Percentiles rank a stretch among this genome's conserved stretches.
phyloP scores from a whole-genome alignment of 1,284 basidiomycete species.

The Marasmius fiardii region DNA sequence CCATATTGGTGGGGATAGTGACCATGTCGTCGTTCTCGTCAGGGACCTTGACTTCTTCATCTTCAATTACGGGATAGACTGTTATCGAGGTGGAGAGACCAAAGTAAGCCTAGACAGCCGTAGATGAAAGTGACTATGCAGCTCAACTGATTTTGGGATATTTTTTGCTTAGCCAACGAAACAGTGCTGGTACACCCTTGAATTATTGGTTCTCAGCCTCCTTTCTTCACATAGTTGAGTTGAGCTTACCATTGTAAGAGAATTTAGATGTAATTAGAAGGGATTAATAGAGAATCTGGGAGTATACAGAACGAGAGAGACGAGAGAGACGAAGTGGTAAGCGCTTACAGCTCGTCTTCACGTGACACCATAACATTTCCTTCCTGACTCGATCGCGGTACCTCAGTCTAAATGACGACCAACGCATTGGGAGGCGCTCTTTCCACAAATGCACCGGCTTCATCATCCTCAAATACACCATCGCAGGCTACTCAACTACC shows the following conservation, averaged over 20 bases:
- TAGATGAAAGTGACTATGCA: conserved; percentile 4
- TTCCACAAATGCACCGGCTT: neutral
- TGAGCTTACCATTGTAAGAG: neutral
- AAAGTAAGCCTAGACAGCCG: neutral
- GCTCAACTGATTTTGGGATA: conserved; percentile 89
- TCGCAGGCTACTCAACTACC: conserved; percentile 22
- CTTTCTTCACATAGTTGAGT: neutral
- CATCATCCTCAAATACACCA: neutral
- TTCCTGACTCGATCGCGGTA: neutral
- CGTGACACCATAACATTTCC: neutral
- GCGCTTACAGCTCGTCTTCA: neutral
- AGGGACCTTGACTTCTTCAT: conserved; percentile 68
- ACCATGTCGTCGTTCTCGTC: conserved; percentile 69
- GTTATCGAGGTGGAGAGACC: conserved; percentile 1
- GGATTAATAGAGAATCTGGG: neutral
- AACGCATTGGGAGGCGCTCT: neutral
- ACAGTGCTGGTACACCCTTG: conserved; percentile 92
- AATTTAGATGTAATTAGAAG: neutral
- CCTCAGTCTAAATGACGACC: neutral
- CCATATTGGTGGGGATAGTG: conserved; percentile 81
- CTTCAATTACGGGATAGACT: conserved; percentile 83
- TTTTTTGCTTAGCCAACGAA: conserved; percentile 95
- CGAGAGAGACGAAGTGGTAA: neutral
- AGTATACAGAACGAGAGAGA: neutral
- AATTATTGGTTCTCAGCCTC: neutral